phyloP scores from a whole-genome alignment of 208 protist species.

The Leishmania martiniquensis region DNA sequence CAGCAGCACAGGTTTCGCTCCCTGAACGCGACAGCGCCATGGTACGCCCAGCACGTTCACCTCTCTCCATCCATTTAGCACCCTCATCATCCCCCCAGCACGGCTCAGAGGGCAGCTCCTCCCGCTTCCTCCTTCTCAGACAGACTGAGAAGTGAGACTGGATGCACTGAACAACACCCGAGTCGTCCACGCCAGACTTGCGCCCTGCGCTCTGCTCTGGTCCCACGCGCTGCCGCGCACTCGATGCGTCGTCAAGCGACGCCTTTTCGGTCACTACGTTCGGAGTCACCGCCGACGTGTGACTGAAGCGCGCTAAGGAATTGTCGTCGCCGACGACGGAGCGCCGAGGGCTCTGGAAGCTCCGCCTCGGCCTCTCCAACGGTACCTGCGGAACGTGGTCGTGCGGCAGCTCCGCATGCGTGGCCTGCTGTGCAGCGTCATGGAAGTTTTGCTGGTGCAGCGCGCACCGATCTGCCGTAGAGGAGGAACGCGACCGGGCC shows the following conservation, averaged over 20 bases:
- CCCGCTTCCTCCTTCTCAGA: neutral
- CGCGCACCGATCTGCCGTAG: neutral
- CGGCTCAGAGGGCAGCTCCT: conserved; percentile 12
- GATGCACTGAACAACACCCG: neutral
- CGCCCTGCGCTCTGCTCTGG: neutral
- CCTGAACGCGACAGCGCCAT: neutral
- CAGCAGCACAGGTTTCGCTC: neutral
- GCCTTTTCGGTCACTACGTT: neutral
- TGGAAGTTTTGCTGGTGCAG: neutral
- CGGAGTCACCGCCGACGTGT: neutral
- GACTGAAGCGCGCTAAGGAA: neutral
- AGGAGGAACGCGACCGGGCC: neutral
- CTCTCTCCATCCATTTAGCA: neutral
- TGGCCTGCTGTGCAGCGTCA: neutral
- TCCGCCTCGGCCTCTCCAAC: conserved; percentile 9
- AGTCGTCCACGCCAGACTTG: neutral
- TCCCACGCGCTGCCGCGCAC: neutral
- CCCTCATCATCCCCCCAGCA: conserved; percentile 4
- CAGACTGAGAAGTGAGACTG: neutral
- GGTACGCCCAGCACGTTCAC: neutral
- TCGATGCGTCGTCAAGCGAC: neutral
- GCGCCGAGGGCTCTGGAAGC: conserved; percentile 1
- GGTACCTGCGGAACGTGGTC: conserved; percentile 12
- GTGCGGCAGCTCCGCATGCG: neutral
- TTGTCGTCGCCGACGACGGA: neutral